A percentile compares a stretch with the other conserved stretches of the same genome.
Conservation (phyloP, 1,139 yeast genomes). For the Yamadazyma mexicana region DNA sequence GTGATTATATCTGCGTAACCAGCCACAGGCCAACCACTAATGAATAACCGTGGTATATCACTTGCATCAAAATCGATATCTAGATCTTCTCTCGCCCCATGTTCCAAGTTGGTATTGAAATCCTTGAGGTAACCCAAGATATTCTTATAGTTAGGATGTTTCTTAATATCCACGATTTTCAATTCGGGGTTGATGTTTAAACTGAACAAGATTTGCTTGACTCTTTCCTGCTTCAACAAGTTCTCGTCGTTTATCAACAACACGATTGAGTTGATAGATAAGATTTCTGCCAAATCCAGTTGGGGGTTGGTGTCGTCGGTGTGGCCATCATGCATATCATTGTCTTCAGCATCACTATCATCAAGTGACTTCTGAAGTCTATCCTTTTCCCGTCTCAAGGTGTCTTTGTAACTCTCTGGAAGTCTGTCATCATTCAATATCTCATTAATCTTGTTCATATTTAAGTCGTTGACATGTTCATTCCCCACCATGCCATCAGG, state of each 20-base stretch:
- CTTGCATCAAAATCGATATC: conserved; percentile 9
- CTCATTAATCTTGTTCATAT: neutral
- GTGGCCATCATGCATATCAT: too few species aligned
- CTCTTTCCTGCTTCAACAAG: conserved; percentile 20
- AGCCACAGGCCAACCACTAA: conserved; percentile 34
- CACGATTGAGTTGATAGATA: conserved; percentile 28
- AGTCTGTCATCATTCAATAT: neutral
- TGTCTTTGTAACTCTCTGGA: neutral
- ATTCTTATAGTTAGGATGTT: conserved; percentile 30
- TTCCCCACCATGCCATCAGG: too few species aligned
- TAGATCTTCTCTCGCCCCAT: conserved; percentile 7
- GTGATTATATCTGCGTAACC: conserved; percentile 25
- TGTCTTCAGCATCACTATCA: too few species aligned
- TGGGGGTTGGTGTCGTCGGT: conserved; percentile 16
- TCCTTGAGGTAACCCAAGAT: conserved; percentile 27
- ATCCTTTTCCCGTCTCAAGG: neutral
- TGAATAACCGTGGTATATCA: conserved; percentile 32
- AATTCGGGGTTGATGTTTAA: conserved; percentile 35
- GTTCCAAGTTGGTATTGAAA: conserved; percentile 8
- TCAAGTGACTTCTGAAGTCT: too few species aligned
- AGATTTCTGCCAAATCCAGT: conserved; percentile 29
- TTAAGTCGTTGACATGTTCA: neutral
- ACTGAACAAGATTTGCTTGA: conserved; percentile 22
- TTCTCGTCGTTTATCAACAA: conserved; percentile 22
- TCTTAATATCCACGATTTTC: conserved; percentile 26